Base-by-base conservation (phyloP, 306 rosid species). In the Elaeagnus macrophylla region DNA sequence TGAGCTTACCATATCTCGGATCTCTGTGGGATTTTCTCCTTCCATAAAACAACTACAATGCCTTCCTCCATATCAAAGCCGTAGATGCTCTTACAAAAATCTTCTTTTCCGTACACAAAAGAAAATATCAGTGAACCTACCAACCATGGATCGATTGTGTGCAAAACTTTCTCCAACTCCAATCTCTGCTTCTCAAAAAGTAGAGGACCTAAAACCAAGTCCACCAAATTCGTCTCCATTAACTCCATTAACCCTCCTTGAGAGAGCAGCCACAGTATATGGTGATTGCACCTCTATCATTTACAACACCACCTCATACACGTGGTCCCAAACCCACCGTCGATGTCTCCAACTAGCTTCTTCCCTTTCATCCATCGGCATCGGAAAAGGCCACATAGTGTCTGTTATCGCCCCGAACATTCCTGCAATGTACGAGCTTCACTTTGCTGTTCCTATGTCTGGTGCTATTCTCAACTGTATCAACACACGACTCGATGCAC, bases 291-390 rank as follows among this genome's bases (percentile, higher is more conserved):
- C 54, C 1, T 85, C 95, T 6, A 48, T 81, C 2, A 1, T 82
- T 48, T 75, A 79, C 74, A 3, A 43, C 61, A 1, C 7, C 56
- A 67, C 51, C 19, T 46, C 77, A 47, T 85, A 41, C 76, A 82
- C 81, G 0, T 85, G 95, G 95, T 70, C 84, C 0, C 72, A 75
- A 37, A 85, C 95, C 13, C 62, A 73, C 76, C 79, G 61, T 4
- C 64, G 95, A 57, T 85, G 95, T 50, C 95, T 79, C 39, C 79
- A 49, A 54, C 48, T 82, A 1, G 95, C 90, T 8, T 85, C 89
- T 1, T 72, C 95, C 10, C 58, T 85, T 9, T 12, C 74, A 6
- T 67, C 77, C 43, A 8, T 8, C 20, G 75, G 78, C 2, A 62
- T 79, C 36, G 13, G 18, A 1, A 41, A 32, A 0, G 67, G 79